phyloP scores from a whole-genome alignment of 2,329 filamentous ascomycete species.

The Penicillium sp. region DNA sequence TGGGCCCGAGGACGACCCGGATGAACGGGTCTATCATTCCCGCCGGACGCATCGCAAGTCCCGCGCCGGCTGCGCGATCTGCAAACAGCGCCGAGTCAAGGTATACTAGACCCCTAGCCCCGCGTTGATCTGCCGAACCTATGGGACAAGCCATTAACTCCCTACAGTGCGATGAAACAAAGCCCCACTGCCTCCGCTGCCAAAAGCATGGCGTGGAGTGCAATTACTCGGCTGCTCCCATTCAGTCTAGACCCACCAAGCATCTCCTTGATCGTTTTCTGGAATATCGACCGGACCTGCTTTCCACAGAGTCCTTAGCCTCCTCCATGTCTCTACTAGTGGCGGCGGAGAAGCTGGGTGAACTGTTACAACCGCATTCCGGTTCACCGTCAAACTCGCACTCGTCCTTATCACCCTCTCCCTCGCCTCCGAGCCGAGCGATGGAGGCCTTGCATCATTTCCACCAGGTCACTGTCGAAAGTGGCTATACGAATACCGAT shows the following conservation, averaged over 20 bases:
- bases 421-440: conserved; percentile 1
- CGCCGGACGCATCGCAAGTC: conserved; percentile 42
- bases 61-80: conserved; percentile 37
- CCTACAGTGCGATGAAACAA: conserved; percentile 39
- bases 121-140: background rate
- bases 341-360: conserved; percentile 28
- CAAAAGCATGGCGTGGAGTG: conserved; percentile 36
- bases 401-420: background rate
- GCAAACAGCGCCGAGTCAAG: conserved; percentile 42
- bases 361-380: conserved; percentile 22
- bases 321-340: conserved; percentile 26
- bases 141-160: background rate
- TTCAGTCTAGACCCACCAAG: conserved; percentile 5
- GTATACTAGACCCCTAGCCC: conserved; percentile 20
- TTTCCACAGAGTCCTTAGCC: conserved; percentile 19
- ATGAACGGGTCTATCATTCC: conserved; percentile 30
- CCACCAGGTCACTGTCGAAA: conserved; percentile 20
- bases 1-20: conserved; percentile 3
- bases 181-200: conserved; percentile 37
- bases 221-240: conserved; percentile 26
- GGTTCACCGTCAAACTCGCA: background rate
- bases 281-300: conserved; percentile 14
- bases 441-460: conserved; percentile 37
- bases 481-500: conserved; percentile 15
- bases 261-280: conserved; percentile 20